Conservation (phyloP, 305 asterid species). For the Withania somnifera region DNA sequence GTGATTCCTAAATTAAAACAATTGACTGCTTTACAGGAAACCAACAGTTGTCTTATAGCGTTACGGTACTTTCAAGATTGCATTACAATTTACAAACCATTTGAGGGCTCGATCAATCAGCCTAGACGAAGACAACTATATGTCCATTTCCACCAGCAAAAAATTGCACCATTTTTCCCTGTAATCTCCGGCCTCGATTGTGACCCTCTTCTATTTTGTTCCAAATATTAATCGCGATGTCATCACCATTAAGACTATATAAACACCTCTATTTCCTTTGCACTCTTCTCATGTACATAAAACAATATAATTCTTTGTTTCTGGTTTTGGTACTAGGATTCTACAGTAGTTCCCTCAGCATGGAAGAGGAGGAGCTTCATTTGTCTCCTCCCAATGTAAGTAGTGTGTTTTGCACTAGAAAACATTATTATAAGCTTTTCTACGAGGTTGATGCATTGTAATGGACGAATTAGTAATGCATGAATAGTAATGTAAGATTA, state of each 20-base stretch:
- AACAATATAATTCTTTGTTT: neutral
- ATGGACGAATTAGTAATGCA: neutral
- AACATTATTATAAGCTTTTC: too few species aligned
- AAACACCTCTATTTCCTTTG: neutral
- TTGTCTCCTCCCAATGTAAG: neutral
- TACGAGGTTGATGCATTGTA: too few species aligned
- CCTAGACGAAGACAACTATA: neutral
- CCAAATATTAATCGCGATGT: neutral
- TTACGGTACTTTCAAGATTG: neutral
- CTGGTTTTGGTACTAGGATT: neutral
- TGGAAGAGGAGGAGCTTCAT: neutral
- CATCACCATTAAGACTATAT: neutral
- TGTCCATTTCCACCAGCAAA: neutral
- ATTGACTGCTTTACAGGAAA: neutral
- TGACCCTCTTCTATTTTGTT: neutral
- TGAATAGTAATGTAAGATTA: neutral
- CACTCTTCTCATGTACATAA: neutral
- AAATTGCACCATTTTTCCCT: neutral
- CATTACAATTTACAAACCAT: neutral
- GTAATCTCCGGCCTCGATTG: neutral
- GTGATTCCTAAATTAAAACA: too few species aligned
- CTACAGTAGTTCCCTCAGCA: neutral
- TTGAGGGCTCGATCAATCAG: neutral
- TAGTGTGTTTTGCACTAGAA: neutral
- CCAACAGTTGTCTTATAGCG: neutral